Evolutionary conservation across 2,329 filamentous ascomycete genomes (phyloP), one percentile per base, ranked within the genome.

Genomic region (Arthrinium phaeospermum): DNA sequence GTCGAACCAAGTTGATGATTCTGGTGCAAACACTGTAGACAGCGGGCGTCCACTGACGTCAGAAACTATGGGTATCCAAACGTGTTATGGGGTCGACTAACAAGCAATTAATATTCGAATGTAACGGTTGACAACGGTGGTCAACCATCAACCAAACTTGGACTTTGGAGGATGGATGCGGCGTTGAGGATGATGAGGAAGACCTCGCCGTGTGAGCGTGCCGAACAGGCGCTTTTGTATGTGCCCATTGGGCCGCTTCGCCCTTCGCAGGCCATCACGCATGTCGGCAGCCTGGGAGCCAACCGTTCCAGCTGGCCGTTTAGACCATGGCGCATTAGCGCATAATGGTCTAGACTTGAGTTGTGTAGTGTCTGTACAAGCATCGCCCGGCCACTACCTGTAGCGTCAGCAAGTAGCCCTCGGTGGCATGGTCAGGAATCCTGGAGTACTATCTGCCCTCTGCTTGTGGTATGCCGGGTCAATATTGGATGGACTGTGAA

Each of bases 291-390:
- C 19, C 19, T 61, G 4, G 19, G 53, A 61, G 16, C 53, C 53
- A 61, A 61, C 30, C 53, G 53, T 61, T 37, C 53, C 53, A 64
- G 57, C 57, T 64, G 57, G 57, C 57, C 57, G 57, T 64, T 64
- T 64, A 41, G 19, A n/a, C 34, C 57, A 64, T n/a, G 57, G 57
- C 12, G 57, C 57, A 64, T 64, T 64, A 64, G 53, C 53, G 53
- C 53, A 61, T 61, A 34, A 34, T 61, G 53, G 53, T n/a, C 53
- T 61, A 13, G 24, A 19, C 51, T 57, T 57, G 51, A 57, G 27
- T 57, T 57, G 27, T 19, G 51, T 34, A 30, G 30, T 34, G 53
- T 61, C 53, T 19, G 51, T 57, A 57, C 51, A 53, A 27, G 51
- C 51, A 57, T 27, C 27, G 8, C 51, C 51, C 24, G 14, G 51